These are phyloP conservation scores for Chondrostereum purpureum DNA, from an alignment of 1,284 basidiomycete genomes.

Conservation along the genomic window DNA sequence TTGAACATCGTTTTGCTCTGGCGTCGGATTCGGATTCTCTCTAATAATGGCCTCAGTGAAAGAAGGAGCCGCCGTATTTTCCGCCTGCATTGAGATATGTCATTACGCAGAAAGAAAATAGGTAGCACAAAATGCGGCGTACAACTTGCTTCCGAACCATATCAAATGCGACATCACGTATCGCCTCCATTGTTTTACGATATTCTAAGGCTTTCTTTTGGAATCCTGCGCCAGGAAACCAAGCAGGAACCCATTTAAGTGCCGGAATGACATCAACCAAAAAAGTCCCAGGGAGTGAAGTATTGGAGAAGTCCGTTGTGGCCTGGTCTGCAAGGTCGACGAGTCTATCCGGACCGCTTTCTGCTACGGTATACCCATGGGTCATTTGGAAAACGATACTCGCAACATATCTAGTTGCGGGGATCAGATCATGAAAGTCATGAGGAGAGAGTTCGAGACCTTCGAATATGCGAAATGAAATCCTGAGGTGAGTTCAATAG, in stretches of 20 bases:
- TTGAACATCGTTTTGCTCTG: conserved; percentile 50
- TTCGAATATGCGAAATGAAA: conserved; percentile 48
- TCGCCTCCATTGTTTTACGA: conserved; percentile 16
- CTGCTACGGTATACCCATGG: conserved; percentile 13
- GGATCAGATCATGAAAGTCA: too few relatives aligned
- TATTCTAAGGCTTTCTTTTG: conserved; percentile 23
- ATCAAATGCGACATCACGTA: conserved; percentile 24
- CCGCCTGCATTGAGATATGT: conserved; percentile 28
- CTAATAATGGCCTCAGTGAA: conserved; percentile 47
- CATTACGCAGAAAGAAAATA: conserved; percentile 1
- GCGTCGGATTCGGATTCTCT: conserved; percentile 32
- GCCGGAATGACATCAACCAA: conserved; percentile 6
- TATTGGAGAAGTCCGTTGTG: not conserved
- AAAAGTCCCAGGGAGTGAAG: not conserved
- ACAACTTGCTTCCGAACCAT: conserved; percentile 17
- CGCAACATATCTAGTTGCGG: not conserved
- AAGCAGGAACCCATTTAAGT: conserved; percentile 12
- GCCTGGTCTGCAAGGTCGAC: not conserved
- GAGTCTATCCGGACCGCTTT: not conserved
- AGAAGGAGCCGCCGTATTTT: conserved; percentile 43
- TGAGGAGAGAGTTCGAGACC: too few relatives aligned
- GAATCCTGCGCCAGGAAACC: conserved; percentile 19
- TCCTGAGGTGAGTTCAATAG: conserved; percentile 48
- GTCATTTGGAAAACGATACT: conserved; percentile 16
- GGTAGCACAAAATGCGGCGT: conserved; percentile 5